These are phyloP conservation scores for Ophiostoma tasmaniense DNA, from an alignment of 2,329 filamentous ascomycete genomes.

Conservation along the genomic window DNA sequence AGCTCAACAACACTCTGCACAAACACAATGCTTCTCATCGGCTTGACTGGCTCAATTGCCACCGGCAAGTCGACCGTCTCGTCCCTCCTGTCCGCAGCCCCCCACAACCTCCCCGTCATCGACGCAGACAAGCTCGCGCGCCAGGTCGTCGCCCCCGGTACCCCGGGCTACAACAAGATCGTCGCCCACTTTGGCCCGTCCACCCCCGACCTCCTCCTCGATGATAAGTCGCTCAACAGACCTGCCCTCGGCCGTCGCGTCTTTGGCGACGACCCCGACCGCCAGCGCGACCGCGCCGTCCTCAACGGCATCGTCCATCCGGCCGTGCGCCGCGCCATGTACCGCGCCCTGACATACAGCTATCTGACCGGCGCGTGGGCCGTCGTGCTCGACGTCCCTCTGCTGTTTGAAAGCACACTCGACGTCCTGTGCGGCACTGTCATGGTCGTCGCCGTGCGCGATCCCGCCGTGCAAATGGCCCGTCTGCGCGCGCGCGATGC, in stretches of 20 bases:
- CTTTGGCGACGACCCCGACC: conserved; percentile 69
- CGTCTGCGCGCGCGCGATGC: conserved; percentile 66
- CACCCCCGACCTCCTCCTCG: conserved; percentile 75
- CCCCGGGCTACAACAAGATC: conserved; percentile 72
- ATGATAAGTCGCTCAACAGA: conserved; percentile 53
- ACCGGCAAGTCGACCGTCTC: conserved; percentile 98
- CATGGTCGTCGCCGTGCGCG: conserved; percentile 75
- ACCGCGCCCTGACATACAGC: conserved; percentile 59
- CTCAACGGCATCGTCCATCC: conserved; percentile 91
- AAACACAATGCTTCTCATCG: conserved; percentile 74
- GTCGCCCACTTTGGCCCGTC: conserved; percentile 70
- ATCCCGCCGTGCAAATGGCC: conserved; percentile 74
- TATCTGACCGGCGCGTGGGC: conserved; percentile 77
- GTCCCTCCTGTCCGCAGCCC: conserved; percentile 65
- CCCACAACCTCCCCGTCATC: conserved; percentile 81
- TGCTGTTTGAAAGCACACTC: conserved; percentile 82
- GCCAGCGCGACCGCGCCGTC: conserved; percentile 60
- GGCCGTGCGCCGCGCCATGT: conserved; percentile 76
- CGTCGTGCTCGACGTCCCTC: conserved; percentile 82
- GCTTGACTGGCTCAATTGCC: conserved; percentile 92
- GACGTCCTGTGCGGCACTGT: conserved; percentile 80
- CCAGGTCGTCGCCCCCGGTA: conserved; percentile 89
- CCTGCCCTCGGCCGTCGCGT: conserved; percentile 76
- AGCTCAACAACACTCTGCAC: no score
- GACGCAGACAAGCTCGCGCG: conserved; percentile 91